Conservation (phyloP, 2,329 filamentous ascomycete species). For the Cryoendolithus antarcticus region DNA sequence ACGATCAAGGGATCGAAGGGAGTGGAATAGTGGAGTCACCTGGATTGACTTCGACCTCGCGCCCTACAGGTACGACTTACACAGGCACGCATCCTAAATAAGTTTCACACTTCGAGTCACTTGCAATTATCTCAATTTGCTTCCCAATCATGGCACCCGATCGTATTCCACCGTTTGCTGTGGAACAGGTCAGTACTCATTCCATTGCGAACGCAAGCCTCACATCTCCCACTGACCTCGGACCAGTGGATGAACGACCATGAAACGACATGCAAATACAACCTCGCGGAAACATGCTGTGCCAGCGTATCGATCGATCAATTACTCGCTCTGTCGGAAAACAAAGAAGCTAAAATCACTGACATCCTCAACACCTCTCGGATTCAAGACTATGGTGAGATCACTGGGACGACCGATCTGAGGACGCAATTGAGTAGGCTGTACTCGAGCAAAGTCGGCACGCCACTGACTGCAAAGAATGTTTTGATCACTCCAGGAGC, state of each 20-base stretch:
- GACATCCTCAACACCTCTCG: conserved; percentile 39
- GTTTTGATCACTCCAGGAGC: conserved; percentile 68
- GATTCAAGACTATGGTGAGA: conserved; percentile 60
- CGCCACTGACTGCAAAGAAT: conserved; percentile 44
- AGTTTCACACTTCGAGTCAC: no score
- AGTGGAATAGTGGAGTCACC: no score
- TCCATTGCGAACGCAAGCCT: no score
- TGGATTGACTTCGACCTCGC: no score
- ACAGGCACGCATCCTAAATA: no score
- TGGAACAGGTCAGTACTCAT: conserved; percentile 49
- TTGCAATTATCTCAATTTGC: no score
- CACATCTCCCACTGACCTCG: neutral
- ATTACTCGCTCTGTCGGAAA: conserved; percentile 46
- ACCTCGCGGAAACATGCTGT: conserved; percentile 70
- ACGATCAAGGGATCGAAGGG: no score
- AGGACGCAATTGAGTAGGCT: conserved; percentile 52
- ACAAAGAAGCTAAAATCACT: conserved; percentile 31
- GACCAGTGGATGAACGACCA: conserved; percentile 45
- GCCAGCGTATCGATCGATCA: conserved; percentile 62
- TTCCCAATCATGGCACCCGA: conserved; percentile 6
- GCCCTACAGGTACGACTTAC: no score
- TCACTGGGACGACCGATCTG: conserved; percentile 53
- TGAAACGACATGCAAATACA: conserved; percentile 43
- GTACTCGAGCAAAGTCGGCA: conserved; percentile 45
- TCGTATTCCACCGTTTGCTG: conserved; percentile 42